Evolutionary conservation across 805 yeast genomes (phyloP).

Genomic region (Ogataea neopini): DNA sequence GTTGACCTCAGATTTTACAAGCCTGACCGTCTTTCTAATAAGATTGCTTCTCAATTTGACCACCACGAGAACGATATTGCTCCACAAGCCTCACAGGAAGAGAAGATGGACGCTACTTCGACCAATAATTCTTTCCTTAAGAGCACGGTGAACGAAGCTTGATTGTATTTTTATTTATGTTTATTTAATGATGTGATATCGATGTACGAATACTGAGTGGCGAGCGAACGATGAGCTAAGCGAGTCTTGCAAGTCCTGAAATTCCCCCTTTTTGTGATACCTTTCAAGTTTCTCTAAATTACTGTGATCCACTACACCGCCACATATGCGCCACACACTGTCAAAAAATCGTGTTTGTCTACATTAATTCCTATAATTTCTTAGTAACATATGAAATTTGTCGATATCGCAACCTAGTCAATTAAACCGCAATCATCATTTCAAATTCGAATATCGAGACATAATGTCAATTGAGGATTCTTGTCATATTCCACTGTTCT

Average conservation of each 20-base stretch:
- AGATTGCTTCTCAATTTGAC: not conserved
- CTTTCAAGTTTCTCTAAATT: too few relatives aligned
- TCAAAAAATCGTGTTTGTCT: not conserved
- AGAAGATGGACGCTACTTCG: not conserved
- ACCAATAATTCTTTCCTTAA: not conserved
- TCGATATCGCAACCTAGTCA: not conserved
- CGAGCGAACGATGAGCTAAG: too few relatives aligned
- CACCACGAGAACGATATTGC: not conserved
- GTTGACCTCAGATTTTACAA: slow-evolving; percentile 78
- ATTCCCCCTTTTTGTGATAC: too few relatives aligned
- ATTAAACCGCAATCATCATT: too few relatives aligned
- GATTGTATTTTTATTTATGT: not conserved
- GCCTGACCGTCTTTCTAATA: slow-evolving; percentile 48
- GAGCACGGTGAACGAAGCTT: not conserved
- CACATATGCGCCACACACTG: not conserved
- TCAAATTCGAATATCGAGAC: too few relatives aligned
- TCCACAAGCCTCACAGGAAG: not conserved
- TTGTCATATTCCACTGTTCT: slow-evolving; percentile 7
- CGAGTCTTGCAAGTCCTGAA: too few relatives aligned
- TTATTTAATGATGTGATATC: not conserved
- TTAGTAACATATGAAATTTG: too few relatives aligned
- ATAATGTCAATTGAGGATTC: not conserved
- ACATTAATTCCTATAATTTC: not conserved
- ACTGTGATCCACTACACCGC: not conserved
- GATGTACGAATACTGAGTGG: too few relatives aligned